These are phyloP conservation scores for Madurella mycetomatis DNA, from an alignment of 2,329 filamentous ascomycete species.

Conservation along the genomic window DNA sequence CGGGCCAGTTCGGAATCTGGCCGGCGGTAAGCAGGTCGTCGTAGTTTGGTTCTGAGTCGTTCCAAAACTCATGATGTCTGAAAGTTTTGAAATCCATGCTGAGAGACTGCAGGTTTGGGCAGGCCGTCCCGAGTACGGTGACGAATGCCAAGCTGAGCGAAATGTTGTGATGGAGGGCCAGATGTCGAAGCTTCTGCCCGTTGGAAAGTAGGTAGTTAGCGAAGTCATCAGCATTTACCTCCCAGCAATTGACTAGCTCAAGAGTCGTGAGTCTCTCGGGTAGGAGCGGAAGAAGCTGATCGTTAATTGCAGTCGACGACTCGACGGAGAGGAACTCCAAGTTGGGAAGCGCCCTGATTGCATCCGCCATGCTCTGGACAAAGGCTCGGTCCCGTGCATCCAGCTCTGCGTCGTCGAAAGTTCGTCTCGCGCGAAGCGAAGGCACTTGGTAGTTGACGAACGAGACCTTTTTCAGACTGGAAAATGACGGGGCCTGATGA, in stretches of 20 bases:
- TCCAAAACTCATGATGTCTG: conserved; percentile 61
- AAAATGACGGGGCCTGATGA: conserved; percentile 56
- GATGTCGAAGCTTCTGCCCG: conserved; percentile 60
- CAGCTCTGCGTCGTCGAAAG: conserved; percentile 41
- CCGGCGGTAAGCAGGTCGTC: conserved; percentile 58
- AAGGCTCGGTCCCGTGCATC: conserved; percentile 32
- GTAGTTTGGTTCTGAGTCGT: conserved; percentile 72
- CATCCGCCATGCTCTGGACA: conserved; percentile 40
- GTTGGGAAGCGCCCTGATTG: conserved; percentile 50
- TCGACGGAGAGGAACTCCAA: conserved; percentile 69
- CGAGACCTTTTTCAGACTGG: conserved; percentile 49
- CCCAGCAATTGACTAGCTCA: conserved; percentile 74
- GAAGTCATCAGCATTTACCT: conserved; percentile 64
- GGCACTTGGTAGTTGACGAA: conserved; percentile 62
- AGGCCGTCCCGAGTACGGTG: conserved; percentile 58
- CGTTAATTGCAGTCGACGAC: conserved; percentile 67
- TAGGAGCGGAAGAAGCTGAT: conserved; percentile 62
- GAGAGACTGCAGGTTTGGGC: conserved; percentile 66
- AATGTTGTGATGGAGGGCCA: conserved; percentile 75
- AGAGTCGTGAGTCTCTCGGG: conserved; percentile 63
- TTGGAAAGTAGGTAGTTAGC: conserved; percentile 61
- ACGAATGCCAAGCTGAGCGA: conserved; percentile 73
- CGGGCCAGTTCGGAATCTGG: conserved; percentile 75
- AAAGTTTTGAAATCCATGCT: conserved; percentile 77
- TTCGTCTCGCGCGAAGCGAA: conserved; percentile 40